Evolutionary conservation across 306 rosid species (phyloP).

Genomic region (peach (Prunus persica)): Prunus_persica_NCBIv2 NC_034015.1:16393001-16393500

Average conservation of each 20-base stretch:
- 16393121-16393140: neutral
- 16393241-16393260: neutral
- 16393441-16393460: neutral
- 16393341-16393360: conserved; percentile 14
- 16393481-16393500: neutral
- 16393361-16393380: neutral
- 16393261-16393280: neutral
- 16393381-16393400: neutral
- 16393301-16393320: fast-evolving
- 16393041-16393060: neutral
- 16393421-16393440: neutral
- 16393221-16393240: neutral
- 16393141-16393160: conserved; percentile 13
- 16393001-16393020: neutral
- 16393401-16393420: neutral
- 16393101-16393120: neutral
- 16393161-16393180: neutral
- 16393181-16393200: neutral
- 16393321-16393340: conserved; percentile 11
- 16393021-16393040: neutral
- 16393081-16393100: neutral
- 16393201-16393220: neutral
- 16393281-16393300: conserved; percentile 1
- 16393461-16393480: neutral
- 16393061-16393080: neutral